Conservation (phyloP, 1,284 basidiomycete genomes). For the Malassezia psittaci region DNA sequence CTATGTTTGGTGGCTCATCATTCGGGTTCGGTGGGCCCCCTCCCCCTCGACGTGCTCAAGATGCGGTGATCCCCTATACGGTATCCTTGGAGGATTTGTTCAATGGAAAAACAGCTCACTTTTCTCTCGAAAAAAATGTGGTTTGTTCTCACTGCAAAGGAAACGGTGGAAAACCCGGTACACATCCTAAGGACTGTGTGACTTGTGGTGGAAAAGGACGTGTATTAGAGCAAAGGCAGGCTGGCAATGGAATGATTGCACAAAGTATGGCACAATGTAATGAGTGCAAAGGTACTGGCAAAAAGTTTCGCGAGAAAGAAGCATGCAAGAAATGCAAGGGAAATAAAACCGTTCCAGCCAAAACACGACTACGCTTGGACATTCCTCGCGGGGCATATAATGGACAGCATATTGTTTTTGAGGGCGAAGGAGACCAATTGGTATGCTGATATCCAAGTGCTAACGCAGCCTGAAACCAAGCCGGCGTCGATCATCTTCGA, state of each 20-base stretch:
- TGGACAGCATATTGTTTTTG: conserved; percentile 71
- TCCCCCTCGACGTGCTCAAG: conserved; percentile 46
- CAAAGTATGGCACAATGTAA: conserved; percentile 57
- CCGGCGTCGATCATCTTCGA: conserved; percentile 62
- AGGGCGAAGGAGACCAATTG: conserved; percentile 80
- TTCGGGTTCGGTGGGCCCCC: conserved; percentile 39
- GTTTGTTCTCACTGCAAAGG: conserved; percentile 72
- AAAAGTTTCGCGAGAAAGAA: conserved; percentile 76
- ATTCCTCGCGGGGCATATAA: conserved; percentile 81
- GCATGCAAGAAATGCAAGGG: conserved; percentile 96
- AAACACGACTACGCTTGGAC: conserved; percentile 55
- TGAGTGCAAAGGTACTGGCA: conserved; percentile 69
- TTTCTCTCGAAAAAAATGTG: conserved; percentile 77
- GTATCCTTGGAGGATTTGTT: conserved; percentile 87
- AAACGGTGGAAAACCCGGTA: conserved; percentile 69
- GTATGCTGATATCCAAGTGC: conserved; percentile 50
- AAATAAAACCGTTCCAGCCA: conserved; percentile 69
- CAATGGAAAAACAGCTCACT: conserved; percentile 76
- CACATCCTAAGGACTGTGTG: conserved; percentile 68
- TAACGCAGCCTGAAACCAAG: conserved; percentile 24
- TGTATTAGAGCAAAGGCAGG: conserved; percentile 53
- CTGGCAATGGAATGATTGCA: conserved; percentile 48
- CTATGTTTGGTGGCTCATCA: conserved; percentile 16
- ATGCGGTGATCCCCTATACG: conserved; percentile 59
- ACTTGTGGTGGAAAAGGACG: conserved; percentile 75